These are phyloP conservation scores for Dictyostelium capitatum DNA, from an alignment of 78 protist genomes.

Conservation along the genomic window DNA sequence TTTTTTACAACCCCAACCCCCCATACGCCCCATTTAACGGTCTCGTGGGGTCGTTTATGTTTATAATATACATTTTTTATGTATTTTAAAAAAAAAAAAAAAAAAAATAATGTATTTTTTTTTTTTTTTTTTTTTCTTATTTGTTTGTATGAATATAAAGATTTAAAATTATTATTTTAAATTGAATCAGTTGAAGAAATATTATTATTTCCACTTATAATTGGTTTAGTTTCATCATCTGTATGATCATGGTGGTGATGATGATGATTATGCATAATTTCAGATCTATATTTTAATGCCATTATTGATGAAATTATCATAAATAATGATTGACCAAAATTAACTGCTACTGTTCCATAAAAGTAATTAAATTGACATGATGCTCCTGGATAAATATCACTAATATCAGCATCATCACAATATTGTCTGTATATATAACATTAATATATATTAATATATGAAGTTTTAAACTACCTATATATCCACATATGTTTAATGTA, in stretches of 20 bases:
- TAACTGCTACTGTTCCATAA: neutral
- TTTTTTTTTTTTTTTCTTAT: too few relatives aligned
- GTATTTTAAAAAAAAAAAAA: neutral
- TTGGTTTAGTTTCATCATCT: neutral
- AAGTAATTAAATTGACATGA: neutral
- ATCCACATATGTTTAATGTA: too few relatives aligned
- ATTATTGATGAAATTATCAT: neutral
- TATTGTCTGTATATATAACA: neutral
- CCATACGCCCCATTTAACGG: too few relatives aligned
- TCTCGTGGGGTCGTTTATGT: too few relatives aligned
- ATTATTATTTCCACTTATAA: neutral
- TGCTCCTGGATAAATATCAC: neutral
- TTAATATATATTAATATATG: too few relatives aligned
- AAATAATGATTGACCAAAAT: neutral
- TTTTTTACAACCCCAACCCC: too few relatives aligned
- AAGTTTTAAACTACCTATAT: too few relatives aligned
- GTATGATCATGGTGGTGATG: neutral
- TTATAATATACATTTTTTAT: too few relatives aligned
- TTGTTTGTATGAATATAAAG: too few relatives aligned
- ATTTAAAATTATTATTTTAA: neutral
- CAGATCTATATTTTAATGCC: neutral
- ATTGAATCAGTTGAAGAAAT: conserved; percentile 1
- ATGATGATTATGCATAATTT: neutral
- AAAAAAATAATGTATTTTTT: neutral
- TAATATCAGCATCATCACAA: neutral